Conservation (phyloP, 2,329 filamentous ascomycete genomes). For the Nemania diffusa region DNA sequence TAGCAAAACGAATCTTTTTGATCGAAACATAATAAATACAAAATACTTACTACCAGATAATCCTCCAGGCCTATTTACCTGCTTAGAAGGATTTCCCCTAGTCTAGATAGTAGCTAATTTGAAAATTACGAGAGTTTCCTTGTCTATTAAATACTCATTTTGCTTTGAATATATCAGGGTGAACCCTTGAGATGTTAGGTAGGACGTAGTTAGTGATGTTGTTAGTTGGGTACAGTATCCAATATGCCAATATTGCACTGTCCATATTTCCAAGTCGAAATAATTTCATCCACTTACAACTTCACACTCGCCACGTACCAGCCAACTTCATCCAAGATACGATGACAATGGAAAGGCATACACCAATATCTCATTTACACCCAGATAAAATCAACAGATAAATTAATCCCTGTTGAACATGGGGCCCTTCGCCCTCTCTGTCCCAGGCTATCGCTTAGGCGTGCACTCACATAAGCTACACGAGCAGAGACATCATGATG, state of each 20-base stretch:
- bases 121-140: neutral
- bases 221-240: conserved; percentile 24
- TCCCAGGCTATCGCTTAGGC: conserved; percentile 45
- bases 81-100: no score
- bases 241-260: conserved; percentile 14
- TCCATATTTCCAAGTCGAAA: conserved; percentile 6
- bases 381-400: neutral
- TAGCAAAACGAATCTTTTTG: neutral
- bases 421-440: conserved; percentile 47
- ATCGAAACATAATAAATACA: neutral
- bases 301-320: neutral
- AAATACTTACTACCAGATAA: no score
- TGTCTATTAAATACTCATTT: neutral
- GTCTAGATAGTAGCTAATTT: no score
- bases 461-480: conserved; percentile 37
- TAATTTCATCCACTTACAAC: conserved; percentile 4
- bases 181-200: no score
- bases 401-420: conserved; percentile 22
- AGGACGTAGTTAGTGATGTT: no score
- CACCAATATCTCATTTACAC: neutral
- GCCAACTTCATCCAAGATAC: neutral
- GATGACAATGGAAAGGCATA: neutral
- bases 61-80: no score
- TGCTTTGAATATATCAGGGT: no score
- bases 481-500: conserved; percentile 43